Evolutionary conservation across 768 basidiomycete genomes (phyloP), one percentile per base, ranked within the genome.

Genomic region (Tylopilus sp.): DNA sequence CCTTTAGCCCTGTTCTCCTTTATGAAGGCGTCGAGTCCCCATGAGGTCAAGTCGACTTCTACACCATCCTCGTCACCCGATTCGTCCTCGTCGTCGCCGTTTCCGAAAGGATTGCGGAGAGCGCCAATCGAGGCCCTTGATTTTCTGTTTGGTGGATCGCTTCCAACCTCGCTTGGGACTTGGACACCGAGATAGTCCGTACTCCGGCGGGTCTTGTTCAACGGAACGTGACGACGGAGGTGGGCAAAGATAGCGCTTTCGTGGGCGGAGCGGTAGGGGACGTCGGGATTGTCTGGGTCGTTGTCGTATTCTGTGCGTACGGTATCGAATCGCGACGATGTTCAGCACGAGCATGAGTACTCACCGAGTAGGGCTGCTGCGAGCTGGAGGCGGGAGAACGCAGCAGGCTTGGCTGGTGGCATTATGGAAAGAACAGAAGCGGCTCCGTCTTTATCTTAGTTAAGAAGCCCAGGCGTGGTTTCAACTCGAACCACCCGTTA

Each of bases 191-290:
- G 80, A 63, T 84, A 84, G 68, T 89, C 86, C 26, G 74, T 63
- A 60, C 79, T 85, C 63, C 76, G 79, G 43, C 82, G 77, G 40
- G 78, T 64, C 22, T 77, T 75, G 53, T 75, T 76, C 56, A 80
- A 73, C 45, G 78, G 77, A 46, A 77, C 74, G 46, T 79, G 67
- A 42, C 76, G 81, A 29, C 87, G 83, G 36, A 90, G 74, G 66
- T 88, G 86, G n/a, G 86, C 78, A 62, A 93, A 92, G 54, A 93
- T 87, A 46, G 89, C 91, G 55, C 89, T 92, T 54, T 92, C 88
- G 40, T 90, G 81, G 4, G 90, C 90, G 43, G 81, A 85, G 50
- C 78, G 80, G 57, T 75, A 71, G 9, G 83, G 82, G 12, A 73
- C 77, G 47, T 82, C 70, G 7, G 85, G 85, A 65, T 91, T 76